A percentile compares a stretch with the other conserved stretches of the same genome.
Evolutionary conservation across 2,329 filamentous ascomycete species (phyloP).

Genomic region (Biscogniauxia mediterranea): DNA sequence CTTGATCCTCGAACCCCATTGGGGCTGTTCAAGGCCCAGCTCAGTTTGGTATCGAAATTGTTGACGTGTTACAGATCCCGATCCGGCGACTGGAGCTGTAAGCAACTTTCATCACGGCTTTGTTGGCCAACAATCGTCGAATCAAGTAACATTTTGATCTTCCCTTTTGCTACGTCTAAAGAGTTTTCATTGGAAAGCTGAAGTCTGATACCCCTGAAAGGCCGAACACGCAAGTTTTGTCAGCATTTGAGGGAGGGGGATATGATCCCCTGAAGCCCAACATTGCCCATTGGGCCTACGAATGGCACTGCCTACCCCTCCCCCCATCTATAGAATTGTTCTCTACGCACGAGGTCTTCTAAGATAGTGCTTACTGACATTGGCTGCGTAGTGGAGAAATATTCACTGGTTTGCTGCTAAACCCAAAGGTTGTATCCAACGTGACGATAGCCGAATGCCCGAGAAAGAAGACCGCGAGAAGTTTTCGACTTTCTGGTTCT

Average conservation of each 20-base stretch:
- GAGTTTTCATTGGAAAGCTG: not conserved
- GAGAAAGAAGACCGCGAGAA: slow-evolving; percentile 28
- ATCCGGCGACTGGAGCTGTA: slow-evolving; percentile 29
- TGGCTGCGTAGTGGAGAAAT: slow-evolving; percentile 15
- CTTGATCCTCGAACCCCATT: not conserved
- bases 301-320: not conserved
- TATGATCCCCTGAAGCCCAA: not conserved
- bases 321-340: not conserved
- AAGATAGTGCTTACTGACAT: not conserved
- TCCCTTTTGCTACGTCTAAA: not conserved
- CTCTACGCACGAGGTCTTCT: not conserved
- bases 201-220: not conserved
- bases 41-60: not conserved
- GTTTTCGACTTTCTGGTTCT: slow-evolving; percentile 30
- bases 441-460: slow-evolving; percentile 28
- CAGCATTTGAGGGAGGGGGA: not conserved
- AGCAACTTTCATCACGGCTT: not conserved
- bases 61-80: slow-evolving; percentile 24
- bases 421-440: slow-evolving; percentile 19
- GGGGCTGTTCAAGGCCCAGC: not conserved
- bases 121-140: not conserved
- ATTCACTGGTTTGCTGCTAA: slow-evolving; percentile 29
- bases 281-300: not conserved
- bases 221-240: not conserved
- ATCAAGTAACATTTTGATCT: not conserved